Base-by-base conservation (phyloP, 306 rosid species). In the Acacia confusa region DNA sequence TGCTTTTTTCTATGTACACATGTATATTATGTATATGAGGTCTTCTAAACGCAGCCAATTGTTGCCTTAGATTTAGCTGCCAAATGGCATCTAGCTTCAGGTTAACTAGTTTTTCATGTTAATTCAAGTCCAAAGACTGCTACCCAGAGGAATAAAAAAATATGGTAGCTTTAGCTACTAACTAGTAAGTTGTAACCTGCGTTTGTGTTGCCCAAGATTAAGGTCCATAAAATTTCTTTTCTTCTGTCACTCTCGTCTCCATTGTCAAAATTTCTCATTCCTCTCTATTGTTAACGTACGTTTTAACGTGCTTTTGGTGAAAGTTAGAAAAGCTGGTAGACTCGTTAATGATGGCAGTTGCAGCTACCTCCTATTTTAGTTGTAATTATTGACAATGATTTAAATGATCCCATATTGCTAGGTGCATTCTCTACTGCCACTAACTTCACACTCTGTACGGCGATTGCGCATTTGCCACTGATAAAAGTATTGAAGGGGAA, bases 11-110 rank as follows among this genome's bases (percentile, higher is more conserved):
- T 74, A 45, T 85, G 7, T 60, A 3, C 30, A 9, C 7, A 19
- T 50, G 55, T 82, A 52, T 19, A 78, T n/a, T 2, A 19, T 50
- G 55, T 82, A 52, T 19, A 78, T n/a, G 38, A 48, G 52, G 69
- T 82, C 66, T n/a, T 75, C 77, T 28, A 32, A 36, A 36, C 70
- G 24, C 64, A 32, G 32, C 27, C 43, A 65, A 52, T 28, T 27
- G n/a, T 61, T 27, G 66, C 12, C 4, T 3, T 28, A 14, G 19
- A 28, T 28, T 63, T 63, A 28, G 40, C 69, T 27, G n/a, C 69
- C 69, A 28, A 28, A 63, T 63, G n/a, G 40, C 9, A 63, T 63
- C 6, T 53, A 15, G 69, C 10, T 28, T 61, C 17, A 13, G 13
- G 14, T 61, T 27, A 25, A 13, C 12, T 14, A 4, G 68, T 14